Conservation (phyloP, 1,139 yeast genomes). For the Blastobotrys serpentis region DNA sequence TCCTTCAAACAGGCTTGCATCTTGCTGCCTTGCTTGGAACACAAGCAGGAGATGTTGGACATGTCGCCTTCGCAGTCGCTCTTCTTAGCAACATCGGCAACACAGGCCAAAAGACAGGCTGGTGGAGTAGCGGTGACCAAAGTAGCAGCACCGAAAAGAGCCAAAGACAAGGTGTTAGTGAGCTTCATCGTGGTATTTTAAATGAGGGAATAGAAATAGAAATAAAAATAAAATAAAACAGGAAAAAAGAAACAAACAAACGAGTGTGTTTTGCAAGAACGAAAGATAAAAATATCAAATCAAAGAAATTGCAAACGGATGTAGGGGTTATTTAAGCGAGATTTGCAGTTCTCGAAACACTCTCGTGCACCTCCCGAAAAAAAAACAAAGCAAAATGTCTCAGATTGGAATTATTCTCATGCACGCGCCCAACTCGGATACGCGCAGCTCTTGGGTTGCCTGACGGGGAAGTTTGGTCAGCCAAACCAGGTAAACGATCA, state of each 20-base stretch:
- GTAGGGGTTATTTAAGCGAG: slow-evolving; percentile 4
- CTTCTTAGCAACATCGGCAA: slow-evolving; percentile 58
- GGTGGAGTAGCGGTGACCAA: slow-evolving; percentile 63
- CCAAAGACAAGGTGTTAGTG: background rate
- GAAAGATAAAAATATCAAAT: background rate
- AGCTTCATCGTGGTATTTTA: slow-evolving; percentile 3
- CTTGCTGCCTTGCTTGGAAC: slow-evolving; percentile 51
- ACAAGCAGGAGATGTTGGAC: slow-evolving; percentile 64
- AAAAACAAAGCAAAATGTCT: background rate
- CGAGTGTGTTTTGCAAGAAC: background rate
- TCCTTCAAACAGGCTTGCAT: slow-evolving; percentile 59
- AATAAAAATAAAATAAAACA: background rate
- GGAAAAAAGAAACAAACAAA: background rate
- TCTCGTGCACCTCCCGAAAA: background rate
- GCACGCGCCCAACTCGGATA: background rate
- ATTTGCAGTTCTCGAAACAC: background rate
- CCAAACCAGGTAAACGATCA: slow-evolving; percentile 1
- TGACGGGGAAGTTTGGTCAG: background rate
- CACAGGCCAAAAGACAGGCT: slow-evolving; percentile 88
- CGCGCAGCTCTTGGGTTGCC: slow-evolving; percentile 1
- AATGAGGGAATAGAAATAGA: slow-evolving; percentile 2
- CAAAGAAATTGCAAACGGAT: background rate
- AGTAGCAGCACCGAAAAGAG: slow-evolving; percentile 4
- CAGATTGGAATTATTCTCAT: background rate
- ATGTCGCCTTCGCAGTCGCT: slow-evolving; percentile 54